Evolutionary conservation across 805 yeast genomes (phyloP).

Genomic region (Groenewaldozyma tartarivorans): DNA sequence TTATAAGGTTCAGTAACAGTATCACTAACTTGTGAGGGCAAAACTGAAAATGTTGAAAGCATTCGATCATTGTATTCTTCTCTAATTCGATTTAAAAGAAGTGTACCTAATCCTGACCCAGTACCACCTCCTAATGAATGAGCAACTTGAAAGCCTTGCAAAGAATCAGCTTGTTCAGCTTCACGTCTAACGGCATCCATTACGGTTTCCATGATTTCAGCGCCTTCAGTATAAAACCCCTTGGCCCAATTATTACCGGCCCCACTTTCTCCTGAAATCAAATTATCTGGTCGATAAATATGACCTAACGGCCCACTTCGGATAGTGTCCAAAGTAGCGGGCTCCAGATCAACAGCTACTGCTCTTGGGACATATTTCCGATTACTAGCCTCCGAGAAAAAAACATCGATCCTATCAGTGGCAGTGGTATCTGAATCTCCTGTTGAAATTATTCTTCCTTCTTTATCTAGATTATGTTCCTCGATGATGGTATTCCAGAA

Average conservation of each 20-base stretch:
- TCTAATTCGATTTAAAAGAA: slow-evolving; percentile 73
- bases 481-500: slow-evolving; percentile 31
- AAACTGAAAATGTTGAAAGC: slow-evolving; percentile 95
- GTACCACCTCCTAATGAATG: slow-evolving; percentile 90
- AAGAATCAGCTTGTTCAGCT: slow-evolving; percentile 87
- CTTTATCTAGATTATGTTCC: slow-evolving; percentile 28
- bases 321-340: slow-evolving; percentile 85
- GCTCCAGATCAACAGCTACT: slow-evolving; percentile 87
- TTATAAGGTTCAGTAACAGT: slow-evolving; percentile 95
- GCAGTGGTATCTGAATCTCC: slow-evolving; percentile 15
- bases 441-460: slow-evolving; percentile 25
- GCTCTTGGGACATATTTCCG: slow-evolving; percentile 93
- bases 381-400: slow-evolving; percentile 69
- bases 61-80: slow-evolving; percentile 94
- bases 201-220: slow-evolving; percentile 86
- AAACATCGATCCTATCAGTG: slow-evolving; percentile 58
- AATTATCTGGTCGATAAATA: slow-evolving; percentile 87
- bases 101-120: slow-evolving; percentile 95
- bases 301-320: slow-evolving; percentile 71
- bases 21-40: slow-evolving; percentile 84
- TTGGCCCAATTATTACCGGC: slow-evolving; percentile 98
- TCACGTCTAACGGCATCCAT: slow-evolving; percentile 88
- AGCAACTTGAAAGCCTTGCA: slow-evolving; percentile 90
- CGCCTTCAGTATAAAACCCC: slow-evolving; percentile 96
- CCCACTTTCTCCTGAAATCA: slow-evolving; percentile 81